Base-by-base conservation (phyloP, 306 rosid species). In the Macrotyloma uniflorum region DNA sequence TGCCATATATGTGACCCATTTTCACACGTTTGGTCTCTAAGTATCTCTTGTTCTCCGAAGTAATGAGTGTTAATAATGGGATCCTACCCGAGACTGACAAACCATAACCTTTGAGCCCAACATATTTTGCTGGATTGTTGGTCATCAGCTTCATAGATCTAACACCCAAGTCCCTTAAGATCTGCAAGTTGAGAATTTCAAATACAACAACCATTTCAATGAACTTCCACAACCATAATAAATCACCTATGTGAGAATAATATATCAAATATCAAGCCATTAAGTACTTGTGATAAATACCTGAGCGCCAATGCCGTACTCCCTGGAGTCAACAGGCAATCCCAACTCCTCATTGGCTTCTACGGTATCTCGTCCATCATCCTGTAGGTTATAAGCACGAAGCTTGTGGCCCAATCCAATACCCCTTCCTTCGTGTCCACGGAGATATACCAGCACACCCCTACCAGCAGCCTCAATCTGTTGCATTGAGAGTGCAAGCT, bases 351-450 rank as follows among this genome's bases (percentile, higher is more conserved):
- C 97, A 7, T 95, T 93, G 68, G 99, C 99, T 85, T 95, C 98
- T 13, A 95, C 99, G 0, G 98, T 91, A 54, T 93, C 99, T 0
- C 94, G 84, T 16, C 97, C 98, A 8, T 82, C 87, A 30, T 93
- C 98, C 66, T 95, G 99, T 70, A 95, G 86, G 81, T 88, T 95
- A 79, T 95, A 95, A 4, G 97, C 99, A 14, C 86, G 96, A 30
- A 95, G 99, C 80, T 95, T 95, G 91, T 93, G 99, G 38, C 97
- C 99, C 75, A 95, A 85, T 71, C 99, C 99, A 30, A 95, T 95
- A 19, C 98, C 99, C n/a, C 98, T 86, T 43, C 99, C 99, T 84
- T 95, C 98, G 11, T 93, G 97, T 72, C 98, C 98, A 0, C 99
- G 97, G 61, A 95, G 96, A 84, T 93, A 95, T 67, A 95, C 85